Evolutionary conservation across 2,329 filamentous ascomycete genomes (phyloP).

Genomic region (Phialocephala subalpina): DNA sequence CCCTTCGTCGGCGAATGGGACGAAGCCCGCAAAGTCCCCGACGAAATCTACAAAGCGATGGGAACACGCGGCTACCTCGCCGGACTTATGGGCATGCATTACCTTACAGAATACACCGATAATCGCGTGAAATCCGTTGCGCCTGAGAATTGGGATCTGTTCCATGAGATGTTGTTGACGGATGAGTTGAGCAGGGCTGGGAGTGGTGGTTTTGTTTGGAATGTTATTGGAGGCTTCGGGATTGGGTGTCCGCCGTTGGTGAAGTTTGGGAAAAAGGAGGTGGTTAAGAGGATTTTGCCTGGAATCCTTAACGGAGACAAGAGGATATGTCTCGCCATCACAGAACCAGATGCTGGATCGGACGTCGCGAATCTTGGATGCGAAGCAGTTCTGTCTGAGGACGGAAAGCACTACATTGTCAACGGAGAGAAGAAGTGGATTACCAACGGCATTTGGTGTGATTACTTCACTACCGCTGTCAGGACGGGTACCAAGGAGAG

Average conservation of each 20-base stretch:
- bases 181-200: conserved; percentile 91
- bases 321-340: conserved; percentile 97
- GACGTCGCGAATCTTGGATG: conserved; percentile 96
- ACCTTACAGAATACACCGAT: conserved; percentile 77
- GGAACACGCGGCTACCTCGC: conserved; percentile 91
- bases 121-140: conserved; percentile 79
- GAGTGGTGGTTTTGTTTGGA: conserved; percentile 96
- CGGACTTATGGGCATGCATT: conserved; percentile 87
- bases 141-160: conserved; percentile 94
- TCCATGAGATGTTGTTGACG: conserved; percentile 96
- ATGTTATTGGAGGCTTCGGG: conserved; percentile 93
- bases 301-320: conserved; percentile 92
- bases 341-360: conserved; percentile 92
- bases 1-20: conserved; percentile 97
- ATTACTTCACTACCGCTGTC: conserved; percentile 98
- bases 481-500: conserved; percentile 75
- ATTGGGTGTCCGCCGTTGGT: conserved; percentile 92
- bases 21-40: conserved; percentile 89
- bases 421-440: conserved; percentile 99
- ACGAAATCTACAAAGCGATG: conserved; percentile 93
- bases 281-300: conserved; percentile 88
- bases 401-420: conserved; percentile 99
- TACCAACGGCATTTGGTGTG: conserved; percentile 94
- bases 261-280: conserved; percentile 87
- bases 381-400: conserved; percentile 92